Percentiles rank a stretch among this genome's conserved stretches.
phyloP scores from a whole-genome alignment of 441 rosid species.

The Erodium chrysanthum region DNA sequence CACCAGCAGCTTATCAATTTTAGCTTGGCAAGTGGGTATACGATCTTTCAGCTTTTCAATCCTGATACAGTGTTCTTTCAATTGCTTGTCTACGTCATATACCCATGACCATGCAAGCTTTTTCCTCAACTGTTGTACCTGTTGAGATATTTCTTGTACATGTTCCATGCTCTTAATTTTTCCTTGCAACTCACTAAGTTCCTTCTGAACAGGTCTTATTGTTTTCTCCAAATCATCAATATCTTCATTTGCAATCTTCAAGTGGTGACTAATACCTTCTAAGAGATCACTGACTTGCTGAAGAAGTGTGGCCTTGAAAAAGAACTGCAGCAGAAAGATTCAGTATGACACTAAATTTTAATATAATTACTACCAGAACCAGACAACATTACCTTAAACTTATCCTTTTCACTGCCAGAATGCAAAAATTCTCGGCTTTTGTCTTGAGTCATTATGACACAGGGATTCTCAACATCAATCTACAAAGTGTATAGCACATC shows the following conservation, averaged over 20 bases:
- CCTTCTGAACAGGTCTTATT: conserved; percentile 63
- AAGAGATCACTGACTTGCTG: conserved; percentile 86
- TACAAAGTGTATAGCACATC: conserved; percentile 21
- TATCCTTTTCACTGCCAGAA: conserved; percentile 90
- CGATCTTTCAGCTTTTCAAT: conserved; percentile 64
- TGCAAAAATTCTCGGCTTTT: conserved; percentile 94
- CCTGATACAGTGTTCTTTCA: conserved; percentile 39
- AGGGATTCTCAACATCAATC: conserved; percentile 98
- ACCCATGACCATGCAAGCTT: conserved; percentile 97
- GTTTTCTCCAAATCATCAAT: conserved; percentile 55
- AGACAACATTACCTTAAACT: conserved; percentile 57
- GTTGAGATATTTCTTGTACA: conserved; percentile 59
- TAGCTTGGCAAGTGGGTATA: conserved; percentile 71
- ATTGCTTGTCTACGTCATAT: conserved; percentile 59
- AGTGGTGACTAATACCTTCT: conserved; percentile 36
- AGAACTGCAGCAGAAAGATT: conserved; percentile 51
- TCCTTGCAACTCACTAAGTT: conserved; percentile 51
- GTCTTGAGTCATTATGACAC: conserved; percentile 96
- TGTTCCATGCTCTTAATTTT: conserved; percentile 80
- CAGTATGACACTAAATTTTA: conserved; percentile 20
- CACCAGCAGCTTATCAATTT: conserved; percentile 57
- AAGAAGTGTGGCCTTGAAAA: conserved; percentile 89
- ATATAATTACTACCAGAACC: conserved; percentile 3
- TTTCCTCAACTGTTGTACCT: conserved; percentile 58
- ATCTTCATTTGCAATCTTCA: conserved; percentile 48